phyloP scores from a whole-genome alignment of 148 eudicot species.

The Rhododendron mucronatum region DNA sequence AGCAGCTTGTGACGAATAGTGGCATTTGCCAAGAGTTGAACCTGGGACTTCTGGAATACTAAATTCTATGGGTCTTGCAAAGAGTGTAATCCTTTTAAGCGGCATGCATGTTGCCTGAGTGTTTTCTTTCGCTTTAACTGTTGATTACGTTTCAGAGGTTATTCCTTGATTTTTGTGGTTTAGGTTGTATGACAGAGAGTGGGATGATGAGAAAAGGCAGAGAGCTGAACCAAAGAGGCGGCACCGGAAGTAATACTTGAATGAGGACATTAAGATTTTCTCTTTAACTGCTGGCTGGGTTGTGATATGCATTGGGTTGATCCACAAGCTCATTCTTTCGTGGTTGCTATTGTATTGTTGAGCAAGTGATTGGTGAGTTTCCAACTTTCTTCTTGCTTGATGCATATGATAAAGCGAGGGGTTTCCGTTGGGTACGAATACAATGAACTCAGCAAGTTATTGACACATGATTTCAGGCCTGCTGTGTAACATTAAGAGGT shows the following conservation, averaged over 20 bases:
- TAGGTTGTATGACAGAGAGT: conserved; percentile 87
- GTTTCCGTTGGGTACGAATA: background rate
- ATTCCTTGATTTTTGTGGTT: conserved; percentile 43
- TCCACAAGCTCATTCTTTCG: background rate
- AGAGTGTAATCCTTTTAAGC: background rate
- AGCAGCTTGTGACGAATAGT: background rate
- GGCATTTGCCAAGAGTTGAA: background rate
- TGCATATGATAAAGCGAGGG: background rate
- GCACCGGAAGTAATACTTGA: conserved; percentile 58
- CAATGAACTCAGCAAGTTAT: background rate
- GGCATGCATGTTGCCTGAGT: background rate
- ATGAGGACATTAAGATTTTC: background rate
- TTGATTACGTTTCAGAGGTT: background rate
- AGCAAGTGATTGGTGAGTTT: background rate
- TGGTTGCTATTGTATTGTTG: background rate
- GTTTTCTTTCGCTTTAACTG: background rate
- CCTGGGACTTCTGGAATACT: background rate
- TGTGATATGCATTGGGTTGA: background rate
- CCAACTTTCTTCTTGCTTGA: background rate
- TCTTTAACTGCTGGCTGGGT: background rate
- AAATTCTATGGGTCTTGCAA: background rate
- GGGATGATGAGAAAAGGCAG: conserved; percentile 97
- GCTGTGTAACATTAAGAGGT: background rate
- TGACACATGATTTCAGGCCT: background rate
- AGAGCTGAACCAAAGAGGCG: conserved; percentile 90